Conservation (phyloP, 108 stramenopile species). For the Cylindrotheca closterium region DNA sequence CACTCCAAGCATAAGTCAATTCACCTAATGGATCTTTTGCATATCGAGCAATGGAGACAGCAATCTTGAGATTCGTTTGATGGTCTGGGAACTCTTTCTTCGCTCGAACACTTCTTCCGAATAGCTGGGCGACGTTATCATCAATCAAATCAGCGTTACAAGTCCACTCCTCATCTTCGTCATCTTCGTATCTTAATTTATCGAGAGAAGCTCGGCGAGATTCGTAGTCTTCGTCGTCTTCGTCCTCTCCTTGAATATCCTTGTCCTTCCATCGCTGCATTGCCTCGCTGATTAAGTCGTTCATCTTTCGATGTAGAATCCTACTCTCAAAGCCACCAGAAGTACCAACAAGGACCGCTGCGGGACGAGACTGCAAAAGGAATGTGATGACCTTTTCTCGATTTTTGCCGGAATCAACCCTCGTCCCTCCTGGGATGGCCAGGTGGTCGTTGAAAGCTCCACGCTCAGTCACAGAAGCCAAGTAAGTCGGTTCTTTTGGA, state of each 20-base stretch:
- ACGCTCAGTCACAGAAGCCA: constrained; percentile 73
- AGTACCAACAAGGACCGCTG: constrained; percentile 79
- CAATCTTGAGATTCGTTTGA: constrained; percentile 70
- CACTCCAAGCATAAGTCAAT: constrained; percentile 87
- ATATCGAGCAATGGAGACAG: constrained; percentile 84
- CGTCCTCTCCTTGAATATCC: constrained; percentile 82
- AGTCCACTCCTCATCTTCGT: constrained; percentile 83
- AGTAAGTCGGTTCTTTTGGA: constrained; percentile 74
- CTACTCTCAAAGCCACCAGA: constrained; percentile 76
- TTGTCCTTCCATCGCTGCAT: constrained; percentile 77
- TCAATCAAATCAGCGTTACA: constrained; percentile 85
- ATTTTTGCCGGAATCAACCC: constrained; percentile 68
- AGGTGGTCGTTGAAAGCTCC: constrained; percentile 80
- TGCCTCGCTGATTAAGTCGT: constrained; percentile 68
- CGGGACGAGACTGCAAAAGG: constrained; percentile 72
- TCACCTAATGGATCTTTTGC: constrained; percentile 87
- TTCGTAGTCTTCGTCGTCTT: constrained; percentile 87
- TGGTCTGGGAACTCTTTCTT: constrained; percentile 92
- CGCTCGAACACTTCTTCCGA: constrained; percentile 80
- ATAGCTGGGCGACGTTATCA: constrained; percentile 81
- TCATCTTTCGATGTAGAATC: constrained; percentile 53
- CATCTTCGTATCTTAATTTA: constrained; percentile 41
- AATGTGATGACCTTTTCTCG: constrained; percentile 81
- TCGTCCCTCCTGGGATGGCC: constrained; percentile 77
- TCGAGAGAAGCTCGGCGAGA: constrained; percentile 51